Percentiles rank a stretch among this genome's conserved stretches.
Evolutionary conservation across 805 yeast species (phyloP).

Genomic region (Wickerhamomyces chaumierensis): DNA sequence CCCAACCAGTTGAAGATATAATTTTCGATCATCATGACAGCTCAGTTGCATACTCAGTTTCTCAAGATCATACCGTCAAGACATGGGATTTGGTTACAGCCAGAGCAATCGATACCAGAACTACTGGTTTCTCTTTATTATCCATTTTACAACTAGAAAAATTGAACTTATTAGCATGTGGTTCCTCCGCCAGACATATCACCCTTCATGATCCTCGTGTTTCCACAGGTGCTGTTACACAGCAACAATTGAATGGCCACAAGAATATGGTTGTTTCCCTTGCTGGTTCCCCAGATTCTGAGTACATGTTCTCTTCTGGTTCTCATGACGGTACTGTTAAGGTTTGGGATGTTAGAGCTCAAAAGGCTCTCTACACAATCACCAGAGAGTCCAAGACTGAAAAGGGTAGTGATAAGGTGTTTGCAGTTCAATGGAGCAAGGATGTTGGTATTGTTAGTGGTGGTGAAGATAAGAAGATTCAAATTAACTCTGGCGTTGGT

Average conservation of each 20-base stretch:
- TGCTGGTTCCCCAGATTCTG: constrained; percentile 64
- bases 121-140: constrained; percentile 75
- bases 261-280: constrained; percentile 80
- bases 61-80: constrained; percentile 89
- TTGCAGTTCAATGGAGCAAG: constrained; percentile 76
- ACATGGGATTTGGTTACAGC: constrained; percentile 94
- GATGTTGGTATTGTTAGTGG: constrained; percentile 78
- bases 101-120: constrained; percentile 75
- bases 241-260: constrained; percentile 78
- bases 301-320: constrained; percentile 75
- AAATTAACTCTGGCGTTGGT: constrained; percentile 45
- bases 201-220: constrained; percentile 86
- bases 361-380: constrained; percentile 69
- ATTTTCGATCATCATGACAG: constrained; percentile 61
- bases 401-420: constrained; percentile 51
- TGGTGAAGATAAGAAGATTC: constrained; percentile 89
- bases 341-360: constrained; percentile 92
- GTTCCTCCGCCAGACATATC: constrained; percentile 98
- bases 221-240: constrained; percentile 45
- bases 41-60: constrained; percentile 84
- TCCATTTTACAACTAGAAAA: constrained; percentile 61
- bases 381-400: constrained; percentile 51
- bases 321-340: constrained; percentile 96
- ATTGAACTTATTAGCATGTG: constrained; percentile 69
- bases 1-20: constrained; percentile 80